Evolutionary conservation across 148 eudicot species (phyloP), one percentile per base, ranked within the genome.

Genomic region (Rhododendron henanense): DNA sequence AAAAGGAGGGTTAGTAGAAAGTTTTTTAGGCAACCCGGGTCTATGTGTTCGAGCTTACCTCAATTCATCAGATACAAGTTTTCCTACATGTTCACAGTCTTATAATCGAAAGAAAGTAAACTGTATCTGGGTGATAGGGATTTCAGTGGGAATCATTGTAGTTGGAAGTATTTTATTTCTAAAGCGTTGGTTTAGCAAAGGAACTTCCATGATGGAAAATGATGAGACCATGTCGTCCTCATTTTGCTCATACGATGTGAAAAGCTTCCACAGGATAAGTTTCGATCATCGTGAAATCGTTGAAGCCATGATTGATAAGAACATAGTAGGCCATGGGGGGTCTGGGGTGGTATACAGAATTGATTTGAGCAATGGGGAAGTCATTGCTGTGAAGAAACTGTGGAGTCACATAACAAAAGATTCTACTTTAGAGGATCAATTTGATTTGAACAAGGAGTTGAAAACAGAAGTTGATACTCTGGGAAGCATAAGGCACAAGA

Each of bases 401-500:
- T 94, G 98, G 99, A 93, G 94, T 84, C 93, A 69, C 31, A 92
- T 90, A 79, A 83, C 88, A 75, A 96, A 93, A 89, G 92, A 92
- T 82, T 88, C 85, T 25, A 82, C 79, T 39, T 88, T 95, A 15
- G 93, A 90, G n/a, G 93, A 93, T 81, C 91, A 90, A 48, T 37
- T 90, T 47, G 78, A 88, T 65, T 74, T 91, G 18, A 88, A 93
- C 92, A 94, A 89, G 85, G 98, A 93, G 86, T 88, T 97, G 83
- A 91, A 94, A 87, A 93, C 98, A 2, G 99, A 97, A 89, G 98
- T 97, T 39, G 98, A 93, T 84, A 93, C 99, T 84, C 91, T 97
- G 37, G 98, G 98, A 81, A 93, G 90, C 88, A 91, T 97, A 80
- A 90, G 99, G 88, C 99, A 97, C 94, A 95, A 95, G 89, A 97